Conservation (phyloP, 2,329 filamentous ascomycete genomes). For the Colletotrichum tofieldiae region DNA sequence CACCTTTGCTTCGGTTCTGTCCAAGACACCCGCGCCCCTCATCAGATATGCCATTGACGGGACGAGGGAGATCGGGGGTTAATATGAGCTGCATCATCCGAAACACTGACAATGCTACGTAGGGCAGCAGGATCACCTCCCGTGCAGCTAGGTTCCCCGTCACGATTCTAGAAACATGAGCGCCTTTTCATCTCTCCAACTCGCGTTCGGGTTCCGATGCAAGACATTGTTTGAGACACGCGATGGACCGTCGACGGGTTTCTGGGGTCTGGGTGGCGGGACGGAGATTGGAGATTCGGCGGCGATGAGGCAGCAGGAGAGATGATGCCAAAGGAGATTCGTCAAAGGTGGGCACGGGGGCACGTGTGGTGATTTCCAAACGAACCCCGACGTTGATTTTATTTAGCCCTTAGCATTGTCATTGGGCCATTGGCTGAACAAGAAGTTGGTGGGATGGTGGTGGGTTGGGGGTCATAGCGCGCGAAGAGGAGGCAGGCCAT, state of each 20-base stretch:
- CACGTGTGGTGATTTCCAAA: constrained; percentile 28
- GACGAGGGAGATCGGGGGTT: constrained; percentile 18
- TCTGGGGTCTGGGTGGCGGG: constrained; percentile 7
- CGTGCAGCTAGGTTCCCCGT: neutral
- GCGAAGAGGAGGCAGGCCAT: neutral
- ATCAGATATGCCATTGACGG: neutral
- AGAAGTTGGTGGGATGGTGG: neutral
- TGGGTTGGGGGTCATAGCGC: constrained; percentile 32
- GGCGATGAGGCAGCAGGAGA: neutral
- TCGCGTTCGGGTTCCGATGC: neutral
- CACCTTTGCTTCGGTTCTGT: neutral
- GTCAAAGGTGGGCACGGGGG: constrained; percentile 16
- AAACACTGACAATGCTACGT: constrained; percentile 15
- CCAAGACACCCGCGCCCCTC: neutral
- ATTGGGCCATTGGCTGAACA: neutral
- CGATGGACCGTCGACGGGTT: neutral
- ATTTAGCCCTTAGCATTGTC: neutral
- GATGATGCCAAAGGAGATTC: constrained; percentile 13
- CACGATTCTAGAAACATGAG: neutral
- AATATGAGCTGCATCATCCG: constrained; percentile 19
- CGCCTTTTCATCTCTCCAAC: neutral
- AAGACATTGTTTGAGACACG: neutral
- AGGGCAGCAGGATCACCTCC: neutral
- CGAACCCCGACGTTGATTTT: neutral
- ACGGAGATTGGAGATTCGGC: neutral